A percentile compares a stretch with the other conserved stretches of the same genome.
These are phyloP conservation scores for Forsythia suspensa DNA, from an alignment of 257 asterid species.

Conservation along the genomic window DNA sequence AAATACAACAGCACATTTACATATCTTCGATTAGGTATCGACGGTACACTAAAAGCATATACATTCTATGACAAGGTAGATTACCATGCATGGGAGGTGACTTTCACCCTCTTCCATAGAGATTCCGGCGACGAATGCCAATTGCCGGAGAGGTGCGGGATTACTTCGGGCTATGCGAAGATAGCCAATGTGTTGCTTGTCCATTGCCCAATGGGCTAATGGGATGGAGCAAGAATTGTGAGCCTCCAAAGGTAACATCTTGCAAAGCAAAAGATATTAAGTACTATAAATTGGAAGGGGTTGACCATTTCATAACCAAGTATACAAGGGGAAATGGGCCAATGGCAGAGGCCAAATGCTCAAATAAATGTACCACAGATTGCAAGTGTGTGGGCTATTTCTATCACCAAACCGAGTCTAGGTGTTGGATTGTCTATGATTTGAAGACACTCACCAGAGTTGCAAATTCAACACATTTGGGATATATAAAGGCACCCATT, in stretches of 20 bases:
- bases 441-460: conserved; percentile 33
- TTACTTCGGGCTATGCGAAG: conserved; percentile 45
- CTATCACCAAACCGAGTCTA: conserved; percentile 10
- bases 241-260: conserved; percentile 22
- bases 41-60: conserved; percentile 39
- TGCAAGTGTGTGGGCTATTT: conserved; percentile 43
- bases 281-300: conserved; percentile 43
- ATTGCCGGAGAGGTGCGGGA: conserved; percentile 36
- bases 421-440: conserved; percentile 16
- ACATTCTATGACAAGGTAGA: conserved; percentile 26
- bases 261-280: conserved; percentile 15
- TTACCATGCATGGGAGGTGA: conserved; percentile 30
- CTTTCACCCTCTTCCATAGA: conserved; percentile 27
- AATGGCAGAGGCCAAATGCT: conserved; percentile 27
- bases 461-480: conserved; percentile 32
- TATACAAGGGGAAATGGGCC: conserved; percentile 30
- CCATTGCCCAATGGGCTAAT: conserved; percentile 38
- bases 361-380: conserved; percentile 33
- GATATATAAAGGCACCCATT: conserved; percentile 35
- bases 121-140: conserved; percentile 28
- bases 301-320: conserved; percentile 31
- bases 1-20: conserved; percentile 42
- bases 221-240: conserved; percentile 40
- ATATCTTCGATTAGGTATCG: conserved; percentile 45
- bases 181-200: conserved; percentile 48